These are phyloP conservation scores for Rhodotorula sp. DNA, from an alignment of 1,284 basidiomycete species.

Conservation along the genomic window DNA sequence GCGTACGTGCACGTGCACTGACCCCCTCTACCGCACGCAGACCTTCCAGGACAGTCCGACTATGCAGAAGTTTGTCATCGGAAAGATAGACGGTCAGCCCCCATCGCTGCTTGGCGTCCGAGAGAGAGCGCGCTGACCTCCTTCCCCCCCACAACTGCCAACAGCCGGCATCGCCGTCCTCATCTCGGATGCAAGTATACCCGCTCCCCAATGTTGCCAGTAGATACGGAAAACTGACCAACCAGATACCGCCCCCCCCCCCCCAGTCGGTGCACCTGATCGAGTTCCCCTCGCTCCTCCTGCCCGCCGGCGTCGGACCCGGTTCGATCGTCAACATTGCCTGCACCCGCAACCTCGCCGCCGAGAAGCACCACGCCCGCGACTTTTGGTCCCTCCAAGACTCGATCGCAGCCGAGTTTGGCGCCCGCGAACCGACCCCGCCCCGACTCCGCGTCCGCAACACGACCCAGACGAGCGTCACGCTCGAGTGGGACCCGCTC, in stretches of 20 bases:
- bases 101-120: background rate
- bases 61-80: slow-evolving; percentile 29
- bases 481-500: slow-evolving; percentile 52
- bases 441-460: slow-evolving; percentile 74
- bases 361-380: slow-evolving; percentile 71
- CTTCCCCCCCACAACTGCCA: background rate
- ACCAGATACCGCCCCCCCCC: background rate
- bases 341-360: slow-evolving; percentile 74
- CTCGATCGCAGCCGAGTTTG: slow-evolving; percentile 72
- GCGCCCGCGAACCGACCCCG: slow-evolving; percentile 63
- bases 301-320: slow-evolving; percentile 82
- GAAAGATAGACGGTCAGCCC: slow-evolving; percentile 39
- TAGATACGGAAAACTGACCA: too few relatives aligned
- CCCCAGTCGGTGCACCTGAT: slow-evolving; percentile 66
- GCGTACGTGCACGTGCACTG: background rate
- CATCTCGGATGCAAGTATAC: slow-evolving; percentile 37
- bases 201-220: background rate
- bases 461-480: slow-evolving; percentile 82
- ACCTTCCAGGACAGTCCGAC: slow-evolving; percentile 11
- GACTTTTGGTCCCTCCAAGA: slow-evolving; percentile 80
- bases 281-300: slow-evolving; percentile 87
- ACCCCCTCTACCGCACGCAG: slow-evolving; percentile 7
- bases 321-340: slow-evolving; percentile 97
- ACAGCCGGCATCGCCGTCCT: slow-evolving; percentile 43
- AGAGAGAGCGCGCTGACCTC: background rate